Percentiles rank a stretch among this genome's conserved stretches.
Conservation (phyloP, 371 early-diverging fungal species). For the Mucor lusitanicus region DNA sequence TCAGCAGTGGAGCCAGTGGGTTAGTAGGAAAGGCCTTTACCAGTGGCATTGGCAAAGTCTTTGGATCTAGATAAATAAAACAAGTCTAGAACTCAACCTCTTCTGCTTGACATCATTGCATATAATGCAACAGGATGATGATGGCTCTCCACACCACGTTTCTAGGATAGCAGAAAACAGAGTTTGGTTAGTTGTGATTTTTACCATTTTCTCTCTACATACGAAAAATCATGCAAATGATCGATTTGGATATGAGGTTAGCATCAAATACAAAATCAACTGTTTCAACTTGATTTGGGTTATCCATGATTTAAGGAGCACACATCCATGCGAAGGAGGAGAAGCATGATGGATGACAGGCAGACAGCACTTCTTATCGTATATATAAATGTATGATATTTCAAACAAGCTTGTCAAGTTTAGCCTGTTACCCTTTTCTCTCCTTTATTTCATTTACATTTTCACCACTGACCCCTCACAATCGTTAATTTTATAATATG, state of each 20-base stretch:
- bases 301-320: neutral
- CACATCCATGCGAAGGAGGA: neutral
- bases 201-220: neutral
- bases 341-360: neutral
- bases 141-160: neutral
- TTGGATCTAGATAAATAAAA: constrained; percentile 31
- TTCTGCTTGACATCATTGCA: neutral
- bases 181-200: neutral
- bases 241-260: neutral
- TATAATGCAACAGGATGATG: neutral
- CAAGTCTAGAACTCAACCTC: neutral
- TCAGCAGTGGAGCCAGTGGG: constrained; percentile 40
- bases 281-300: constrained; percentile 1
- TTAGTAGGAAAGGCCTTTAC: constrained; percentile 44
- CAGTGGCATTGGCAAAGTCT: constrained; percentile 39
- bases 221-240: neutral
- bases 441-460: constrained; percentile 1
- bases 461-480: neutral
- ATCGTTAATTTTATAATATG: constrained; percentile 1
- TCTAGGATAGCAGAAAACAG: neutral
- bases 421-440: neutral
- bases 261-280: neutral
- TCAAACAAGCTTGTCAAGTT: neutral
- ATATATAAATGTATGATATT: neutral
- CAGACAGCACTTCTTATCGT: neutral